Evolutionary conservation across 129 eudicot species (phyloP).

Genomic region (Flaveria brownii): DNA sequence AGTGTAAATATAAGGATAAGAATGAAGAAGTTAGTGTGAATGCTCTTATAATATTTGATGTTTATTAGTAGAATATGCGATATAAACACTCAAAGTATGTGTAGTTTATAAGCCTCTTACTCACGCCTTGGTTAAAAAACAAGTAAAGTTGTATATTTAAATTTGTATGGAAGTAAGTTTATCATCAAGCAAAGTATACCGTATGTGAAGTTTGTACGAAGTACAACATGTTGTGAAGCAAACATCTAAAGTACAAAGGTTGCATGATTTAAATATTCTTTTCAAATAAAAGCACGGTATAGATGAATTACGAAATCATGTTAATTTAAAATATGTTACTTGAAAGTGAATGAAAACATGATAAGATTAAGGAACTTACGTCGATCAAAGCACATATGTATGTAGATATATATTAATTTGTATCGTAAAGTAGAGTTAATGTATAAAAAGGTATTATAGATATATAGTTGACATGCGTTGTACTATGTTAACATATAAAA

Average conservation of each 20-base stretch:
- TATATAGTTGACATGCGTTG: not conserved
- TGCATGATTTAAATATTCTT: not conserved
- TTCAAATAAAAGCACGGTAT: not conserved
- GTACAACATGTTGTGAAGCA: constrained; percentile 6
- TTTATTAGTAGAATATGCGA: not conserved
- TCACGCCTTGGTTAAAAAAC: constrained; percentile 11
- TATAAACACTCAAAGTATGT: not conserved
- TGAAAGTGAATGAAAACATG: not conserved
- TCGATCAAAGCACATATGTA: not conserved
- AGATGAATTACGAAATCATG: not conserved
- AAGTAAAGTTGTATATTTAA: constrained; percentile 27
- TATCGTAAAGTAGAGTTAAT: not conserved
- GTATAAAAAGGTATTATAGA: not conserved
- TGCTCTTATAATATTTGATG: not conserved
- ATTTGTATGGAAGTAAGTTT: constrained; percentile 12
- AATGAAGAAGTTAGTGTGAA: too few species aligned
- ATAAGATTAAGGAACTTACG: not conserved
- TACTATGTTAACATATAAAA: too few species aligned
- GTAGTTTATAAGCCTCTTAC: constrained; percentile 26
- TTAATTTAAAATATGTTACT: not conserved
- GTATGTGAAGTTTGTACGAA: constrained; percentile 15
- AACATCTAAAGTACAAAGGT: constrained; percentile 4
- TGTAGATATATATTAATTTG: not conserved
- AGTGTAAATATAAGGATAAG: too few species aligned
- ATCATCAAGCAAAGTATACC: constrained; percentile 20